A percentile compares a stretch with the other conserved stretches of the same genome.
Evolutionary conservation across 2,329 filamentous ascomycete species (phyloP).

Genomic region (Neobulgaria alba): DNA sequence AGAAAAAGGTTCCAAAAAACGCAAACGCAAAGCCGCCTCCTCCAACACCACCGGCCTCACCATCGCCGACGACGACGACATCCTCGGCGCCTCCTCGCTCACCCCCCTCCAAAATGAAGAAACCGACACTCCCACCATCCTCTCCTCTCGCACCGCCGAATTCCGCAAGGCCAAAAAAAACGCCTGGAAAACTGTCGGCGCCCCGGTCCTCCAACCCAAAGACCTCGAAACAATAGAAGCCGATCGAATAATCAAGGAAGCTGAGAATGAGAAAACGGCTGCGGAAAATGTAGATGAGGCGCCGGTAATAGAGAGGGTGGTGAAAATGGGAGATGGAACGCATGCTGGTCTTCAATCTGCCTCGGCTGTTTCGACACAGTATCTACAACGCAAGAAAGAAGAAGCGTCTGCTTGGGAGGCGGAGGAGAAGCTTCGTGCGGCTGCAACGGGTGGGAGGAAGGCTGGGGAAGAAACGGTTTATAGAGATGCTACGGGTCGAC

Average conservation of each 20-base stretch:
- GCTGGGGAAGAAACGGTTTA: slow-evolving; percentile 77
- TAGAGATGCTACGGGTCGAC: slow-evolving; percentile 86
- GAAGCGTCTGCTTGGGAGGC: slow-evolving; percentile 46
- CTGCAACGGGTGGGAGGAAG: slow-evolving; percentile 29
- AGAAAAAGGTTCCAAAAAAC: slow-evolving; percentile 52
- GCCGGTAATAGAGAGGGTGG: slow-evolving; percentile 38
- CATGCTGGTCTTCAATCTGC: slow-evolving; percentile 82
- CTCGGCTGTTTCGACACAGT: slow-evolving; percentile 62
- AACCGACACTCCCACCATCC: slow-evolving; percentile 41
- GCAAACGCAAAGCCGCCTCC: slow-evolving; percentile 48
- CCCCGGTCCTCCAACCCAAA: slow-evolving; percentile 28
- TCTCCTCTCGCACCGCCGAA: slow-evolving; percentile 41
- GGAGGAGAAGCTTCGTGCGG: slow-evolving; percentile 26
- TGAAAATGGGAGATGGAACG: slow-evolving; percentile 82
- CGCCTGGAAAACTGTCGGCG: slow-evolving; percentile 65
- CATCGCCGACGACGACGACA: slow-evolving; percentile 59
- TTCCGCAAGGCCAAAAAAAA: slow-evolving; percentile 73
- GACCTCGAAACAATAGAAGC: slow-evolving; percentile 53
- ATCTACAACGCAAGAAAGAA: slow-evolving; percentile 56
- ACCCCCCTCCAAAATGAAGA: slow-evolving; percentile 40
- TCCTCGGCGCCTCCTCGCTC: slow-evolving; percentile 26
- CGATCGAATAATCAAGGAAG: slow-evolving; percentile 68
- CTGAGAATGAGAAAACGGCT: slow-evolving; percentile 57
- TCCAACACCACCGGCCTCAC: slow-evolving; percentile 42
- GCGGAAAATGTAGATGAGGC: slow-evolving; percentile 40